Evolutionary conservation across 2,329 filamentous ascomycete genomes (phyloP).

Genomic region (Claviceps sp.): DNA sequence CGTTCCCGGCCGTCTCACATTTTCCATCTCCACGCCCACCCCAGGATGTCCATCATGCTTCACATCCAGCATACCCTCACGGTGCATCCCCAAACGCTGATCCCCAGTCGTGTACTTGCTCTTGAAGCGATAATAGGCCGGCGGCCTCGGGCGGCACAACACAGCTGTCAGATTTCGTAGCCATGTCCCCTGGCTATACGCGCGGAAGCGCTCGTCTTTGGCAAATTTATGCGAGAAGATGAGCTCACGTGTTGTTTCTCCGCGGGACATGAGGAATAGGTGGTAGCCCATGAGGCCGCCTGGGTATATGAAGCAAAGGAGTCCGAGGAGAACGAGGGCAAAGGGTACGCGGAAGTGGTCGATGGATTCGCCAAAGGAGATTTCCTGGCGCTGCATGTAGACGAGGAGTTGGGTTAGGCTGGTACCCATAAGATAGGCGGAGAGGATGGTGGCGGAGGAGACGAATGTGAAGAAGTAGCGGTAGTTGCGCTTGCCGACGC

Average conservation of each 20-base stretch:
- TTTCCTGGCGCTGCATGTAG: slow-evolving; percentile 48
- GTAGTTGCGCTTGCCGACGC: slow-evolving; percentile 91
- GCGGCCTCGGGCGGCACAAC: slow-evolving; percentile 68
- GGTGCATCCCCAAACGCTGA: slow-evolving; percentile 56
- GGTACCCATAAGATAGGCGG: slow-evolving; percentile 61
- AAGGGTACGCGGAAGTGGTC: slow-evolving; percentile 66
- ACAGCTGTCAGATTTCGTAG: slow-evolving; percentile 72
- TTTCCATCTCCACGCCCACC: slow-evolving; percentile 57
- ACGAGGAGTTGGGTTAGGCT: slow-evolving; percentile 70
- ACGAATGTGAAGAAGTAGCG: slow-evolving; percentile 95
- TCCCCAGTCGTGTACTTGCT: slow-evolving; percentile 63
- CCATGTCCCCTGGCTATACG: slow-evolving; percentile 68
- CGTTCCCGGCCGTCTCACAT: slow-evolving; percentile 30
- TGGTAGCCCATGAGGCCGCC: slow-evolving; percentile 78
- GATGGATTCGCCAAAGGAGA: slow-evolving; percentile 58
- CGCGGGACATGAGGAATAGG: slow-evolving; percentile 76
- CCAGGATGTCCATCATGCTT: slow-evolving; percentile 7
- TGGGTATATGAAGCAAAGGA: slow-evolving; percentile 67
- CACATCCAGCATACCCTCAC: too few species aligned
- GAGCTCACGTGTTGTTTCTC: slow-evolving; percentile 92
- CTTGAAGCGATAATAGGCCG: slow-evolving; percentile 86
- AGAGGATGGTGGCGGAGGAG: slow-evolving; percentile 60
- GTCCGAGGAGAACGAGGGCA: slow-evolving; percentile 74
- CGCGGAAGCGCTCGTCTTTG: slow-evolving; percentile 80
- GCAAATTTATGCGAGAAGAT: slow-evolving; percentile 92